phyloP scores from a whole-genome alignment of 2,329 filamentous ascomycete genomes.

The Xenosphaeropsis pyriputrescens region DNA sequence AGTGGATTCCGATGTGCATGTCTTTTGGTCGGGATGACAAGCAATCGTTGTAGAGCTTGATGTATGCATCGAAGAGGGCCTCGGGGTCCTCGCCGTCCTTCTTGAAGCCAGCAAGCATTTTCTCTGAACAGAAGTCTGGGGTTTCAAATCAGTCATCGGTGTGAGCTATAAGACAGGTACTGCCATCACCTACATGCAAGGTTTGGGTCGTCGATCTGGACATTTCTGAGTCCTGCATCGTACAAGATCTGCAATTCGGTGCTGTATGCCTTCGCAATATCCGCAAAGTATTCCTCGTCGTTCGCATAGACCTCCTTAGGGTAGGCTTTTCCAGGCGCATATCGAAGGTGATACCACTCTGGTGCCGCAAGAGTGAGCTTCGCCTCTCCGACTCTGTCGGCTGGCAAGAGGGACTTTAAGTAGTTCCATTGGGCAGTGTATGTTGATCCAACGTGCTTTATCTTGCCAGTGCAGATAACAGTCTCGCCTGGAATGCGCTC shows the following conservation, averaged over 20 bases:
- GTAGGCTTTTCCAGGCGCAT: conserved; percentile 35
- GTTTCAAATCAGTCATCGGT: not conserved
- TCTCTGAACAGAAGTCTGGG: conserved; percentile 57
- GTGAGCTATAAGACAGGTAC: not conserved
- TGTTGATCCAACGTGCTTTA: conserved; percentile 28
- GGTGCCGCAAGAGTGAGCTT: conserved; percentile 56
- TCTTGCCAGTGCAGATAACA: conserved; percentile 29
- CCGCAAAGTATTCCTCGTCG: conserved; percentile 37
- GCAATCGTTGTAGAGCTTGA: conserved; percentile 62
- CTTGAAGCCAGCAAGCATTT: conserved; percentile 55
- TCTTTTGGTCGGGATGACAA: conserved; percentile 49
- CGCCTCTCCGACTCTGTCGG: conserved; percentile 48
- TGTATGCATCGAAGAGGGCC: conserved; percentile 58
- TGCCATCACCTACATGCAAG: conserved; percentile 40
- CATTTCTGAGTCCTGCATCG: conserved; percentile 34
- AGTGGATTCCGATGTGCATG: conserved; percentile 64
- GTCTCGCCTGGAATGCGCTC: conserved; percentile 31
- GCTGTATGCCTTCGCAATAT: conserved; percentile 37
- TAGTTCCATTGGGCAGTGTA: conserved; percentile 31
- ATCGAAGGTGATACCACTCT: conserved; percentile 55
- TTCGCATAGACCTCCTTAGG: conserved; percentile 34
- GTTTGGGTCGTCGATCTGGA: conserved; percentile 41
- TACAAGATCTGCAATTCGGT: conserved; percentile 38
- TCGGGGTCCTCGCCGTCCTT: conserved; percentile 40
- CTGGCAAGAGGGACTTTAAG: conserved; percentile 42